Percentiles rank a stretch among this genome's conserved stretches.
phyloP scores from a whole-genome alignment of 805 yeast genomes.

The Pichia manshurica region DNA sequence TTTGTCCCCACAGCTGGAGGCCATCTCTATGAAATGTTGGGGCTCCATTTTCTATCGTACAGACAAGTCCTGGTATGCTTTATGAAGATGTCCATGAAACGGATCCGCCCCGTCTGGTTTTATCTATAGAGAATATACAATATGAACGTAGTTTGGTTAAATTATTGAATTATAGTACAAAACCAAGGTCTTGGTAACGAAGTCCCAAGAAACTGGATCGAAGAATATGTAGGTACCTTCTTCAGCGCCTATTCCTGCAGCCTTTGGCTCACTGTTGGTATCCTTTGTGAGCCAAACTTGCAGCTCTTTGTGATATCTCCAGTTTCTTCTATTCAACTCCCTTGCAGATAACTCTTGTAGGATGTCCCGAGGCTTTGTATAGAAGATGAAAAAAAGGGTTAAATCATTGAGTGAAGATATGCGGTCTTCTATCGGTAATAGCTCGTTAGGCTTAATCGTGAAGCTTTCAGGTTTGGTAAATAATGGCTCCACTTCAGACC shows the following conservation, averaged over 20 bases:
- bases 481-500: slow-evolving; percentile 85
- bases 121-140: too few relatives aligned
- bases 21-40: too few relatives aligned
- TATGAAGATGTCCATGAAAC: too few relatives aligned
- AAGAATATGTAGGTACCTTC: slow-evolving; percentile 90
- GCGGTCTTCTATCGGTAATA: slow-evolving; percentile 31
- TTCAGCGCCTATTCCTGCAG: slow-evolving; percentile 75
- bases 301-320: slow-evolving; percentile 95
- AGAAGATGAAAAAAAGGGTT: slow-evolving; percentile 87
- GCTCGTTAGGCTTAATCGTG: slow-evolving; percentile 24
- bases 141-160: neutral
- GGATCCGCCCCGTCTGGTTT: too few relatives aligned
- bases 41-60: too few relatives aligned
- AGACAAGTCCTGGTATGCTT: too few relatives aligned
- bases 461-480: slow-evolving; percentile 60
- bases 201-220: slow-evolving; percentile 95
- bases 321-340: slow-evolving; percentile 84
- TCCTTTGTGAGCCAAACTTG: slow-evolving; percentile 97
- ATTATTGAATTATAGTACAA: slow-evolving; percentile 41
- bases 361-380: slow-evolving; percentile 87
- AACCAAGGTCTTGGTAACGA: slow-evolving; percentile 66
- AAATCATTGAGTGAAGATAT: slow-evolving; percentile 74
- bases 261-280: slow-evolving; percentile 68
- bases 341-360: slow-evolving; percentile 91
- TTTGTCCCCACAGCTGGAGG: too few relatives aligned